Conservation (phyloP, 495 filamentous ascomycete genomes). For the Penicillium roqueforti region DNA sequence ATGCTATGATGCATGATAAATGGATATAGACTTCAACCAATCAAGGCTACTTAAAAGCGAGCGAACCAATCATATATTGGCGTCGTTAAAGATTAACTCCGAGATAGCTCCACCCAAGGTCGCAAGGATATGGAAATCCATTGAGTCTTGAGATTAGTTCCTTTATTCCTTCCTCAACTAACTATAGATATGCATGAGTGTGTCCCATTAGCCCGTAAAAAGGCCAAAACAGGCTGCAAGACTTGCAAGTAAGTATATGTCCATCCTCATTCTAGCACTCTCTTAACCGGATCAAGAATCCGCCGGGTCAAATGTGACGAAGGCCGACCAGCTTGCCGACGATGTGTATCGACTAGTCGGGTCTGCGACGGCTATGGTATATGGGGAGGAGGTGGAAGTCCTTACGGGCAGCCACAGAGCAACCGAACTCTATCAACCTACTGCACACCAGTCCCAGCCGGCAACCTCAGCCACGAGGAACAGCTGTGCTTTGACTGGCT, state of each 20-base stretch:
- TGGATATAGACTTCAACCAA: not conserved
- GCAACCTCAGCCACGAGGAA: conserved; percentile 38
- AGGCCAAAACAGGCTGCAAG: conserved; percentile 27
- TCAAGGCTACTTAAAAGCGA: not conserved
- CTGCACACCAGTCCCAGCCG: conserved; percentile 18
- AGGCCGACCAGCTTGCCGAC: conserved; percentile 46
- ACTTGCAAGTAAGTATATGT: conserved; percentile 25
- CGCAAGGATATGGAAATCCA: too few species aligned
- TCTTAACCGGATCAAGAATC: conserved; percentile 19
- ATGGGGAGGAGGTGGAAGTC: conserved; percentile 44
- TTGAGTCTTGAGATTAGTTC: not conserved
- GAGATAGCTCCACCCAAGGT: too few species aligned
- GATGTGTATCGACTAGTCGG: conserved; percentile 52
- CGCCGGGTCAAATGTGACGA: conserved; percentile 59
- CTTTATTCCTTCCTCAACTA: not conserved
- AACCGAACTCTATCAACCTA: conserved; percentile 18
- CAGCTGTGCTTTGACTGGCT: conserved; percentile 58
- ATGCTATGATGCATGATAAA: not conserved
- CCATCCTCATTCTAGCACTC: not conserved
- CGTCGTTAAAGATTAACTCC: not conserved
- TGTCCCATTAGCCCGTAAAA: not conserved
- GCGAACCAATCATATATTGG: not conserved
- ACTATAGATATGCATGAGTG: not conserved
- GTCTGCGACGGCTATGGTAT: conserved; percentile 56
- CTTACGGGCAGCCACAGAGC: conserved; percentile 24